A percentile compares a stretch with the other conserved stretches of the same genome.
Conservation (phyloP, 2,329 filamentous ascomycete species). For the Aplosporella prunicola region DNA sequence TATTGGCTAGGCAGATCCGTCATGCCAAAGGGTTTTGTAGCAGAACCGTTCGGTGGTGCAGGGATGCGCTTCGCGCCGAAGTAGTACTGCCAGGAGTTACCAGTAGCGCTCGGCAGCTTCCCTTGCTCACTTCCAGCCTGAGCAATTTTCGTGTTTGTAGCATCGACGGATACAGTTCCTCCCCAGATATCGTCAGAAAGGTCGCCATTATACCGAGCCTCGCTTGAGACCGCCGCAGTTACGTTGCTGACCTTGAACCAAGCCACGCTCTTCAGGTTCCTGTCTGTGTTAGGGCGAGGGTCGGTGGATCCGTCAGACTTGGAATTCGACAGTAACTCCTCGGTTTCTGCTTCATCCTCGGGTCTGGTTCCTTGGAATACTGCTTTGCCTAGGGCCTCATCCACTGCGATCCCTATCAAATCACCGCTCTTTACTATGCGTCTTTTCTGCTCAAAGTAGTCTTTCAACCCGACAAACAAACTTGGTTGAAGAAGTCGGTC, state of each 20-base stretch:
- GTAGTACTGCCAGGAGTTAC: conserved; percentile 83
- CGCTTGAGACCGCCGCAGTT: conserved; percentile 34
- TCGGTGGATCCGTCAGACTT: conserved; percentile 26
- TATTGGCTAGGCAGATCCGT: conserved; percentile 33
- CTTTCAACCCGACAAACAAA: conserved; percentile 76
- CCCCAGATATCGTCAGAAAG: conserved; percentile 69
- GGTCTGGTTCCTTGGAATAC: conserved; percentile 62
- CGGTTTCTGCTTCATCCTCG: conserved; percentile 56
- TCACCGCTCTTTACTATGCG: conserved; percentile 81
- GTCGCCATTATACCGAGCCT: conserved; percentile 50
- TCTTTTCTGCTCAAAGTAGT: conserved; percentile 74
- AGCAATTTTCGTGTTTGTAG: conserved; percentile 76
- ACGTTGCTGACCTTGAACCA: conserved; percentile 91
- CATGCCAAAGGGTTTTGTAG: conserved; percentile 46
- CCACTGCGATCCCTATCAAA: conserved; percentile 78
- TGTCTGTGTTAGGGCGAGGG: conserved; percentile 9
- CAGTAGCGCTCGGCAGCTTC: conserved; percentile 64
- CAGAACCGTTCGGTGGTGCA: conserved; percentile 42
- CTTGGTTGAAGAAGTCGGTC: conserved; percentile 79
- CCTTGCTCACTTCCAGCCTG: conserved; percentile 82
- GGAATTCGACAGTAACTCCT: conserved; percentile 44
- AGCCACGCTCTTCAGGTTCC: conserved; percentile 47
- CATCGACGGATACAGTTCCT: conserved; percentile 76
- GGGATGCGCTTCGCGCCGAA: conserved; percentile 64
- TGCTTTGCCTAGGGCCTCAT: conserved; percentile 72